Evolutionary conservation across 257 asterid species (phyloP).

Genomic region (Solanum okadae): DNA sequence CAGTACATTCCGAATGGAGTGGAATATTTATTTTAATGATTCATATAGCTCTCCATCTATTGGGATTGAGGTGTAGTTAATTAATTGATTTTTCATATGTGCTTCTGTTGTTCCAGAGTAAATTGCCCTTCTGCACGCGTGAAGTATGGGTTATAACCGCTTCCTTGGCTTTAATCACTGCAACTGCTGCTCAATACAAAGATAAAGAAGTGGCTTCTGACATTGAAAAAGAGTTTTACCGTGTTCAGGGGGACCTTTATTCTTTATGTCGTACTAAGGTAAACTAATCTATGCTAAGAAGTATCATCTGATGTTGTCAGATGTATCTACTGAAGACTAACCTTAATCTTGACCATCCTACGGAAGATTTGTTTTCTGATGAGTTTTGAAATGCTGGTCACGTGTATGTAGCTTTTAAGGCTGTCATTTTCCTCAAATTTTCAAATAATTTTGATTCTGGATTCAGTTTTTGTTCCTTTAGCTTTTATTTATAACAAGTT

Average conservation of each 20-base stretch:
- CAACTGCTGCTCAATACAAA: conserved; percentile 64
- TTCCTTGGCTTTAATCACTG: conserved; percentile 70
- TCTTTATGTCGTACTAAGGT: conserved; percentile 94
- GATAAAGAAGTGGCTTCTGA: conserved; percentile 69
- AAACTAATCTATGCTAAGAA: conserved; percentile 3
- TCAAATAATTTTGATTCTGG: not conserved
- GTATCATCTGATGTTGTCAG: not conserved
- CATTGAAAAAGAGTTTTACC: conserved; percentile 84
- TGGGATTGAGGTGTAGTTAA: not conserved
- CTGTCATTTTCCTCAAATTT: not conserved
- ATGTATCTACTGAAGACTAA: not conserved
- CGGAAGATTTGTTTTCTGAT: not conserved
- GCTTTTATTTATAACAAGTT: not conserved
- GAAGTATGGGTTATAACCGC: conserved; percentile 98
- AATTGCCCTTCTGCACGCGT: conserved; percentile 88
- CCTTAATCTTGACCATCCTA: not conserved
- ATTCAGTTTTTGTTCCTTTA: not conserved
- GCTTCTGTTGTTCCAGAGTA: conserved; percentile 37
- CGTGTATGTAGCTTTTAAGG: not conserved
- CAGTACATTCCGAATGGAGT: not conserved
- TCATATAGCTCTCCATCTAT: not conserved
- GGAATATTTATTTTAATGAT: not conserved
- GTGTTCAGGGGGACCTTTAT: conserved; percentile 86
- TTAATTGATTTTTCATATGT: not conserved
- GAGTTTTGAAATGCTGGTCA: not conserved